Evolutionary conservation across 345 rosid species (phyloP), one percentile per base, ranked within the genome.

Genomic region (Hirschfeldia incana): DNA sequence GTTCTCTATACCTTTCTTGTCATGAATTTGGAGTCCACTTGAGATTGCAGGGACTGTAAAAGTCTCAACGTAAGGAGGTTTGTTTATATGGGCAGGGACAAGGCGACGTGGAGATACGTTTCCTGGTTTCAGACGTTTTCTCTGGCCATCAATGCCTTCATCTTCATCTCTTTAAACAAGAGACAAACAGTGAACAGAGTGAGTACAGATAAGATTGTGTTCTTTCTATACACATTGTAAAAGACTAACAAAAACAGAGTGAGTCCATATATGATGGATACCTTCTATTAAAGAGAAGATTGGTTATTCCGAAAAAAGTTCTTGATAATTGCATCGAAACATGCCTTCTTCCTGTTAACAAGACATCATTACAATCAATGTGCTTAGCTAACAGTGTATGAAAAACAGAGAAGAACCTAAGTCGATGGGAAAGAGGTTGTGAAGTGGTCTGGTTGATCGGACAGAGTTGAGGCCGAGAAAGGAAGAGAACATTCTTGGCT

Each of bases 1-100:
- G 78, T 86, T 65, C 58, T 92, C 21, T 21, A 21, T 21, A 21
- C 21, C 21, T 21, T 21, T 21, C 21, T 21, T 21, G 21, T 21
- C 21, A 77, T 92, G 98, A 67, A 94, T 84, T 83, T 94, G 91
- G 44, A 87, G 86, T 16, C 90, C 94, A 76, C 87, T 87, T 0
- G 88, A 86, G 74, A 94, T 91, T 64, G 94, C 97, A 15, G 97
- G 97, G 0, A 79, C 69, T 74, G 84, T 76, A 49, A 26, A 29
- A 63, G 91, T 69, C 58, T 85, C 85, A 37, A 92, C 21, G 75
- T 94, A 94, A 16, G 90, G 85, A 74, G 98, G 97, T 77, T 70
- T 86, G 27, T 4, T 65, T 72, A 94, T 92, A 75, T 89, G 87
- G 74, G 79, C 84, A 0, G 97, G 98, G 21, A 92, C 98, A 81